phyloP scores from a whole-genome alignment of 148 eudicot species.

The Vaccinium darrowii region DNA sequence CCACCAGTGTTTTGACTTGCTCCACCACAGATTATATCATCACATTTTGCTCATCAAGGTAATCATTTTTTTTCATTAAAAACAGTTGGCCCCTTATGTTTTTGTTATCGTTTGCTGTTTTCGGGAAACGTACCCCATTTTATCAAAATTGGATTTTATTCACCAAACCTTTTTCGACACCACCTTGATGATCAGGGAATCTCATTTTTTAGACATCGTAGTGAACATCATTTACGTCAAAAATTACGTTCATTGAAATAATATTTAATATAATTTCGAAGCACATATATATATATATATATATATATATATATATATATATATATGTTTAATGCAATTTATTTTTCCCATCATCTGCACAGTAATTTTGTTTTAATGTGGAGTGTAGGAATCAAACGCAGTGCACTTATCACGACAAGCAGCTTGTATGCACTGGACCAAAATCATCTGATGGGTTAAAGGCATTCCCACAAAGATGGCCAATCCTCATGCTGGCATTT shows the following conservation, averaged over 20 bases:
- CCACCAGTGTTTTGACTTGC: slow-evolving; percentile 69
- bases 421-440: slow-evolving; percentile 33
- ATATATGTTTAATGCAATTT: neutral
- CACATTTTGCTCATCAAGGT: slow-evolving; percentile 72
- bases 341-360: neutral
- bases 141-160: too few species aligned
- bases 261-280: too few species aligned
- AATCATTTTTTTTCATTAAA: neutral
- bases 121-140: too few species aligned
- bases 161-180: too few species aligned
- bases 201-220: neutral
- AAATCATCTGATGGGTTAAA: slow-evolving; percentile 7
- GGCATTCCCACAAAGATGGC: slow-evolving; percentile 25
- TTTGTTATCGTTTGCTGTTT: too few species aligned
- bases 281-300: too few species aligned
- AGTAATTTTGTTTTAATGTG: neutral
- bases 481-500: slow-evolving; percentile 29
- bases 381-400: slow-evolving; percentile 35
- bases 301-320: too few species aligned
- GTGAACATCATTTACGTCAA: too few species aligned
- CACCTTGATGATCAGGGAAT: too few species aligned
- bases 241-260: neutral
- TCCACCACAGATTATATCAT: slow-evolving; percentile 56
- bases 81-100: too few species aligned
- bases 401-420: slow-evolving; percentile 36